These are phyloP conservation scores for Trichosporon faecale DNA, from an alignment of 1,284 basidiomycete species.

Conservation along the genomic window DNA sequence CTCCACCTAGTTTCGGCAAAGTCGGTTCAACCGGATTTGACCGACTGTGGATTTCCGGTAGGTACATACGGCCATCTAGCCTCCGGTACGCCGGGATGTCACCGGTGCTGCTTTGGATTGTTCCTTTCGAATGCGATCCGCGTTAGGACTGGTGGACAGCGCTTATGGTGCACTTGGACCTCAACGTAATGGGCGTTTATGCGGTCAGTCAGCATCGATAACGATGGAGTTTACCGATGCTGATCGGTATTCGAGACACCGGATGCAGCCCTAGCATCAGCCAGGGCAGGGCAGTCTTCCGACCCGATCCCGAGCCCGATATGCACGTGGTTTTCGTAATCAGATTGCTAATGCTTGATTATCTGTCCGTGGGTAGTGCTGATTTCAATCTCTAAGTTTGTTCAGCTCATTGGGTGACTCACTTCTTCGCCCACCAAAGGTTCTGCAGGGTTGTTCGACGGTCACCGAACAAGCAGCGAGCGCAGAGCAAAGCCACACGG, in stretches of 20 bases:
- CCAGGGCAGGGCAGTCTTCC: not conserved
- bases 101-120: not conserved
- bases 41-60: not conserved
- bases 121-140: not conserved
- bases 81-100: not conserved
- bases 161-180: not conserved
- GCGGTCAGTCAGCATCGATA: not conserved
- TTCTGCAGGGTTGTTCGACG: not conserved
- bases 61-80: not conserved
- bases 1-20: not conserved
- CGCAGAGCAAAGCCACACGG: not conserved
- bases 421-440: not conserved
- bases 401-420: not conserved
- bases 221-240: not conserved
- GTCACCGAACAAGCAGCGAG: not conserved
- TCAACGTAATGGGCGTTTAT: not conserved
- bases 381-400: no score
- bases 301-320: not conserved
- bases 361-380: no score
- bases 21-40: constrained; percentile 1
- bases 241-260: not conserved
- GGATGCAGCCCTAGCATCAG: not conserved
- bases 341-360: not conserved
- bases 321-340: not conserved
- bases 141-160: not conserved